Evolutionary conservation across 75 land plant genomes (phyloP), one percentile per base, ranked within the genome.

Genomic region (Pinus taeda): DNA sequence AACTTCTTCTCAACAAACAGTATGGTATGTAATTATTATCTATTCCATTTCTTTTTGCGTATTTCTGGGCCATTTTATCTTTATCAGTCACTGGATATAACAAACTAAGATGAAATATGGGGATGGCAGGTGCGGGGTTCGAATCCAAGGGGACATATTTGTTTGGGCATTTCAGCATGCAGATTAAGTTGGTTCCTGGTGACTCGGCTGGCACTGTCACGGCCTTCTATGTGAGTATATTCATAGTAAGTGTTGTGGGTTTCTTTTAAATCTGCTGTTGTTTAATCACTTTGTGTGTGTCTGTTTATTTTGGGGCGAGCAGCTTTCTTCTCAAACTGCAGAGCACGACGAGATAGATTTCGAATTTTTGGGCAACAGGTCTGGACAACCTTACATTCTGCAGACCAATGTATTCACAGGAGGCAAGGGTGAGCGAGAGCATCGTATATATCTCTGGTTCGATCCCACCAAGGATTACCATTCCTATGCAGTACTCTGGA

Each of bases 281-380:
- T 30, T 21, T 17, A 21, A 56, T 26, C 6, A 42, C 6, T 42
- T 6, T 42, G 45, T 6, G 45, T 42, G 45, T 42, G 6, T 42
- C 3, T 42, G 45, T 33, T 33, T 33, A 33, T 42, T 42, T 21
- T 49, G 53, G 18, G 12, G 13, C 22, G 17, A 2, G n/a, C 74
- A 79, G 82, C 61, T 56, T 24, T 92, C 94, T 9, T 92, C 94
- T 14, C 86, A 85, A 64, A 86, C 79, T 81, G 66, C 83, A 11
- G 86, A 89, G 78, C 94, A 92, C 59, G 92, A 92, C 79, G 92
- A 92, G 84, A 85, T 92, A 62, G 94, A 92, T 57, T 89, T 92
- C 74, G 92, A 92, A 85, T 90, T 90, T 80, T 70, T 92, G 80
- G 94, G 94, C 3, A 92, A 89, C 84, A 83, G 86, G 26, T 83